Percentiles rank a stretch among this genome's conserved stretches.
Conservation (phyloP, 257 asterid genomes). For the Przewalskia tangutica region DNA sequence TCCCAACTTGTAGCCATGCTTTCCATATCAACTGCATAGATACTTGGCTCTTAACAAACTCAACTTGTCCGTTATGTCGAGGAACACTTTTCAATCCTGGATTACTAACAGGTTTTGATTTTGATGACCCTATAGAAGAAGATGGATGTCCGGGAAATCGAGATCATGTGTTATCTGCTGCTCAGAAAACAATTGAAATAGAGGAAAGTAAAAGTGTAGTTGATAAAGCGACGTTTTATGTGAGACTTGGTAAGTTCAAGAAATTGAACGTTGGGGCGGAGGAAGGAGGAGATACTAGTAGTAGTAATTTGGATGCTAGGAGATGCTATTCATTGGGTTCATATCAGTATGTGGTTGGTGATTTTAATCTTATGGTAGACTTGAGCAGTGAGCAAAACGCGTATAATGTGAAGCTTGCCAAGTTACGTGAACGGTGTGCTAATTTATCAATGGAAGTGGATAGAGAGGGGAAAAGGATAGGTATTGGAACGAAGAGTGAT, state of each 20-base stretch:
- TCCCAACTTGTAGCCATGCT: constrained; percentile 41
- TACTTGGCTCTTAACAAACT: constrained; percentile 43
- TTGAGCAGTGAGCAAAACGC: constrained; percentile 33
- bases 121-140: constrained; percentile 24
- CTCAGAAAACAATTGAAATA: constrained; percentile 18
- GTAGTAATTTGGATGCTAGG: constrained; percentile 79
- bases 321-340: constrained; percentile 94
- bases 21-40: constrained; percentile 44
- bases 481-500: constrained; percentile 75
- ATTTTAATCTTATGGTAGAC: constrained; percentile 61
- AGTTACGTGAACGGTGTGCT: constrained; percentile 18
- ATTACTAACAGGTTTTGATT: constrained; percentile 15
- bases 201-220: constrained; percentile 12
- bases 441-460: constrained; percentile 18
- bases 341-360: constrained; percentile 80
- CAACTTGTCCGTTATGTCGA: constrained; percentile 43
- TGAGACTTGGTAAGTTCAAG: constrained; percentile 55
- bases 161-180: constrained; percentile 8
- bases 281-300: constrained; percentile 64
- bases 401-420: constrained; percentile 12
- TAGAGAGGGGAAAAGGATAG: constrained; percentile 62
- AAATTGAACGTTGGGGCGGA: constrained; percentile 29
- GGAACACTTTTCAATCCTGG: constrained; percentile 25
- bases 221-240: constrained; percentile 20
- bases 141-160: constrained; percentile 7